A percentile compares a stretch with the other conserved stretches of the same genome.
These are phyloP conservation scores for Microbotryum violaceum DNA, from an alignment of 1,284 basidiomycete species.

Conservation along the genomic window DNA sequence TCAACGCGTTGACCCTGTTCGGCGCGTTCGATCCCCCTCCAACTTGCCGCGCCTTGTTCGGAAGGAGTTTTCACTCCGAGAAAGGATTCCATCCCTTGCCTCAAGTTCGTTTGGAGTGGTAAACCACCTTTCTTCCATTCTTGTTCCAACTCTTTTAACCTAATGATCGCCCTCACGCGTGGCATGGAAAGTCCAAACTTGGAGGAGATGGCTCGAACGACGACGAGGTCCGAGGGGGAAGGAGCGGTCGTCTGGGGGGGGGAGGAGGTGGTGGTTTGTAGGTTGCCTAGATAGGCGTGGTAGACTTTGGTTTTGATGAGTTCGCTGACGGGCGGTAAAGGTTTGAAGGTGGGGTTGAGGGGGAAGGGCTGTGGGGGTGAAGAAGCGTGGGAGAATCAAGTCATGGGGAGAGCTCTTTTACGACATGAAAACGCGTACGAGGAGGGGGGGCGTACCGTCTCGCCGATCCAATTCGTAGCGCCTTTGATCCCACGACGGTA, in stretches of 20 bases:
- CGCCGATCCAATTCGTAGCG: constrained; percentile 29
- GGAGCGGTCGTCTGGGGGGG: constrained; percentile 35
- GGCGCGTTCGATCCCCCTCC: constrained; percentile 20
- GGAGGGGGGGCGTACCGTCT: constrained; percentile 16
- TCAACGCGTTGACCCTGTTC: not conserved
- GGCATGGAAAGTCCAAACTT: constrained; percentile 59
- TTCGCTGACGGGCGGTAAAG: constrained; percentile 64
- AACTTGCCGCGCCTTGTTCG: constrained; percentile 3
- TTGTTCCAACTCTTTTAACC: constrained; percentile 65
- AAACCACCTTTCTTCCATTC: constrained; percentile 50
- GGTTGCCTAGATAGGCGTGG: constrained; percentile 53
- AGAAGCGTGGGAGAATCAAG: too few species aligned
- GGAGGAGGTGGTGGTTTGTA: constrained; percentile 41
- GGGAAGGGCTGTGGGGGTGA: constrained; percentile 60
- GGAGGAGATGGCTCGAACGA: constrained; percentile 54
- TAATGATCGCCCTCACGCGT: constrained; percentile 67
- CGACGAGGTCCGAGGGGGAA: constrained; percentile 46
- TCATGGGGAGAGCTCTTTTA: too few species aligned
- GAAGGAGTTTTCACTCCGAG: constrained; percentile 19
- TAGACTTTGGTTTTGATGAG: constrained; percentile 44
- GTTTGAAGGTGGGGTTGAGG: constrained; percentile 67
- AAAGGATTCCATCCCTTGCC: constrained; percentile 25
- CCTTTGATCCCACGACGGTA: constrained; percentile 18
- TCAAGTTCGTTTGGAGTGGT: constrained; percentile 18
- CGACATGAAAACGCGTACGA: too few species aligned